Conservation (phyloP, 2,329 filamentous ascomycete genomes). For the Fusarium dimerum region DNA sequence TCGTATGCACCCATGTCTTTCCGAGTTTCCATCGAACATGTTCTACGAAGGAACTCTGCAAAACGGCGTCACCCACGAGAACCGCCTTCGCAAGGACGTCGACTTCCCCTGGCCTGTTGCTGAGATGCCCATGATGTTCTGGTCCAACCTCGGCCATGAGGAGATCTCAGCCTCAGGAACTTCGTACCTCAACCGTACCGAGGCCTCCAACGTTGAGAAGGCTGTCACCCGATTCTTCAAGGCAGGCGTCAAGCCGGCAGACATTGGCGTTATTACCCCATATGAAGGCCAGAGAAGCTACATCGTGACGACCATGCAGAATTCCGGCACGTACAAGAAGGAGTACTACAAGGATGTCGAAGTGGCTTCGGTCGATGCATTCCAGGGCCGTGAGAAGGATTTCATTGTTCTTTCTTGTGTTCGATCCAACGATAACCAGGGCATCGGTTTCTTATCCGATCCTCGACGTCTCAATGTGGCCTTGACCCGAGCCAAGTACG, state of each 20-base stretch:
- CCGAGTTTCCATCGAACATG: conserved; percentile 98
- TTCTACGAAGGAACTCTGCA: conserved; percentile 98
- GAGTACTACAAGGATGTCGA: conserved; percentile 98
- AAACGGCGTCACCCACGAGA: conserved; percentile 89
- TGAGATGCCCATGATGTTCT: conserved; percentile 99
- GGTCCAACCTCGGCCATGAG: conserved; percentile 96
- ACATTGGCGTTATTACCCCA: conserved; percentile 97
- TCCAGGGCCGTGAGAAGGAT: conserved; percentile 98
- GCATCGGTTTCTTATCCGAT: conserved; percentile 97
- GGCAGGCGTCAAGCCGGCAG: conserved; percentile 88
- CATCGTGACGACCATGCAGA: conserved; percentile 99
- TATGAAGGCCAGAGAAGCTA: conserved; percentile 99
- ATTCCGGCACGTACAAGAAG: conserved; percentile 95
- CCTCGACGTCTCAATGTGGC: conserved; percentile 96
- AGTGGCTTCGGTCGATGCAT: conserved; percentile 96
- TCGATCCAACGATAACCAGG: conserved; percentile 97
- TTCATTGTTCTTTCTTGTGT: conserved; percentile 98
- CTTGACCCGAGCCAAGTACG: conserved; percentile 94
- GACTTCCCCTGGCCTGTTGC: conserved; percentile 97
- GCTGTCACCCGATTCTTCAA: conserved; percentile 99
- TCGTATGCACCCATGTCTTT: conserved; percentile 97
- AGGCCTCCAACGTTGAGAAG: conserved; percentile 97
- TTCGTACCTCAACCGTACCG: conserved; percentile 96
- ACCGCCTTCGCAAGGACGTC: conserved; percentile 86
- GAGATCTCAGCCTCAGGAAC: conserved; percentile 98